Evolutionary conservation across 805 yeast genomes (phyloP).

Genomic region (Debaryomyces castellii): DNA sequence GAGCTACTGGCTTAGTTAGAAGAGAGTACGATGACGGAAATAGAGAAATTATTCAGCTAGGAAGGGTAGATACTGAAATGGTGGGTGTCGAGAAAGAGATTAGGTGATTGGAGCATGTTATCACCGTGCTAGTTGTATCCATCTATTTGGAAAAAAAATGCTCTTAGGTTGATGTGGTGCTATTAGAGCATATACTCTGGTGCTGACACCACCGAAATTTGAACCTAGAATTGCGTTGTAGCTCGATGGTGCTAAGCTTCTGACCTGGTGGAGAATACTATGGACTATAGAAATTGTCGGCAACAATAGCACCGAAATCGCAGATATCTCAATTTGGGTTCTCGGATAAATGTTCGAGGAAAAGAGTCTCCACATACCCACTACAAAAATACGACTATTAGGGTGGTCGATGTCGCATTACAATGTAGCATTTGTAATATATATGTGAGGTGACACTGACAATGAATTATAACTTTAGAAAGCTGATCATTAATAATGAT

Average conservation of each 20-base stretch:
- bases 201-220: neutral
- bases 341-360: neutral
- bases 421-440: too few species aligned
- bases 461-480: too few species aligned
- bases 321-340: neutral
- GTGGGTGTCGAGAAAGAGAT: neutral
- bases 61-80: neutral
- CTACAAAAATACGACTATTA: neutral
- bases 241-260: too few species aligned
- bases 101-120: neutral
- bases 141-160: neutral
- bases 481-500: too few species aligned
- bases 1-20: neutral
- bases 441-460: too few species aligned
- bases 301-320: neutral
- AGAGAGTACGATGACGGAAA: neutral
- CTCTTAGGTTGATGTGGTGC: neutral
- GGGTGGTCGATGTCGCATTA: neutral
- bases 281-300: neutral
- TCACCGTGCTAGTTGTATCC: neutral
- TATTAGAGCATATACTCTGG: too few species aligned
- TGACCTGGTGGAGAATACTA: neutral
- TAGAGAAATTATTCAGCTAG: neutral
- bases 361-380: neutral
- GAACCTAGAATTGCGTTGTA: too few species aligned